Percentiles rank a stretch among this genome's conserved stretches.
Evolutionary conservation across 495 filamentous ascomycete species (phyloP).

Genomic region (Glutinoglossum americanum): DNA sequence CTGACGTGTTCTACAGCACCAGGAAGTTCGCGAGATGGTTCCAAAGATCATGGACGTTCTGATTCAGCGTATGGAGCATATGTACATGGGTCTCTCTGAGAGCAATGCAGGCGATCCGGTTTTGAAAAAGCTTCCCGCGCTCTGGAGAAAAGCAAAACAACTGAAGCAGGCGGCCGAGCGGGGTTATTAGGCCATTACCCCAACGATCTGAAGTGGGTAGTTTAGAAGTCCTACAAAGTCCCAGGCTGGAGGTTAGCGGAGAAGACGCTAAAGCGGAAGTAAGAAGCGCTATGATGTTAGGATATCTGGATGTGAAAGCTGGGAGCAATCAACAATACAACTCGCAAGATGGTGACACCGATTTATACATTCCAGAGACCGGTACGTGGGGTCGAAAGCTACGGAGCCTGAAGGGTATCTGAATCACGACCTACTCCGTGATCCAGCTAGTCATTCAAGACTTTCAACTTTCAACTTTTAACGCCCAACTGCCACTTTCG

Average conservation of each 20-base stretch:
- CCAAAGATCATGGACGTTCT: constrained; percentile 53
- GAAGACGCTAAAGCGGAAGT: not conserved
- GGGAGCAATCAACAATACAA: not conserved
- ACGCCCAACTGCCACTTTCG: not conserved
- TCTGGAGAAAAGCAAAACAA: constrained; percentile 32
- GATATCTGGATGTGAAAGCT: not conserved
- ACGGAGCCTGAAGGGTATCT: not conserved
- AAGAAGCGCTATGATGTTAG: not conserved
- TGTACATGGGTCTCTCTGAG: constrained; percentile 46
- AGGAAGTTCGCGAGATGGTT: constrained; percentile 51
- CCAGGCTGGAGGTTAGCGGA: not conserved
- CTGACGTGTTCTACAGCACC: constrained; percentile 29
- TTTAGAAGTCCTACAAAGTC: not conserved
- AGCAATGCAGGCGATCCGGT: constrained; percentile 36
- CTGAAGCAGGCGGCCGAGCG: constrained; percentile 14
- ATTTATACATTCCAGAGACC: not conserved
- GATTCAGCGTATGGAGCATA: constrained; percentile 42
- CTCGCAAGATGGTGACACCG: not conserved
- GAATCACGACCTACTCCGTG: not conserved
- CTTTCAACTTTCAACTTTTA: not conserved
- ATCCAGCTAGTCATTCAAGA: not conserved
- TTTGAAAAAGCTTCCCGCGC: constrained; percentile 36
- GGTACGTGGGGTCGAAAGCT: not conserved
- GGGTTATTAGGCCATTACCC: not conserved
- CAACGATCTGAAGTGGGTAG: not conserved